These are phyloP conservation scores for Meripilus lineatus DNA, from an alignment of 1,284 basidiomycete genomes.

Conservation along the genomic window DNA sequence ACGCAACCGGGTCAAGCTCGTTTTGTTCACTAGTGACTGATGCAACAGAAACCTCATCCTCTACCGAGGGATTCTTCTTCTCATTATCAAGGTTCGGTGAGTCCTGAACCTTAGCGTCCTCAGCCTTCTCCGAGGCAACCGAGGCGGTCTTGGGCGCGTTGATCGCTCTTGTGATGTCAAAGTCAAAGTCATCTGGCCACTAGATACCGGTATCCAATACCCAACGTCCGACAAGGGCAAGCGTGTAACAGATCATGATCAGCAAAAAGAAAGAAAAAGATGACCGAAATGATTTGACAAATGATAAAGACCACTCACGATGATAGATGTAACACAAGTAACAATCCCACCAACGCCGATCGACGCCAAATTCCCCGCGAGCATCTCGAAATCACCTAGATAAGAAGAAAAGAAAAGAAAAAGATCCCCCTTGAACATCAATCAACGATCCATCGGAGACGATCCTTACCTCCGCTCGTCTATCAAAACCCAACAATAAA, in stretches of 20 bases:
- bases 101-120: background rate
- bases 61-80: slow-evolving; percentile 33
- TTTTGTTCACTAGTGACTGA: slow-evolving; percentile 38
- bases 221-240: no score
- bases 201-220: no score
- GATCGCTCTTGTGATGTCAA: slow-evolving; percentile 71
- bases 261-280: background rate
- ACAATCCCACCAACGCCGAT: slow-evolving; percentile 82
- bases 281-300: background rate
- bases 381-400: slow-evolving; percentile 80
- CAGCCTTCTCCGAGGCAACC: slow-evolving; percentile 17
- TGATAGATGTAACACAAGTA: slow-evolving; percentile 55
- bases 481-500: slow-evolving; percentile 17
- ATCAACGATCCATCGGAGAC: no score
- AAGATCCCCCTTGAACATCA: no score
- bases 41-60: slow-evolving; percentile 28
- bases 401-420: no score
- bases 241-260: no score
- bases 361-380: slow-evolving; percentile 85
- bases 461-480: slow-evolving; percentile 45
- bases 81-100: slow-evolving; percentile 25
- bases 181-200: slow-evolving; percentile 82
- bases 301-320: slow-evolving; percentile 36
- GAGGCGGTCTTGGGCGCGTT: slow-evolving; percentile 38
- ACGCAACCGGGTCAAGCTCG: slow-evolving; percentile 55